Evolutionary conservation across 1,284 basidiomycete species (phyloP), one percentile per base, ranked within the genome.

Genomic region (Hemileia vastatrix): DNA sequence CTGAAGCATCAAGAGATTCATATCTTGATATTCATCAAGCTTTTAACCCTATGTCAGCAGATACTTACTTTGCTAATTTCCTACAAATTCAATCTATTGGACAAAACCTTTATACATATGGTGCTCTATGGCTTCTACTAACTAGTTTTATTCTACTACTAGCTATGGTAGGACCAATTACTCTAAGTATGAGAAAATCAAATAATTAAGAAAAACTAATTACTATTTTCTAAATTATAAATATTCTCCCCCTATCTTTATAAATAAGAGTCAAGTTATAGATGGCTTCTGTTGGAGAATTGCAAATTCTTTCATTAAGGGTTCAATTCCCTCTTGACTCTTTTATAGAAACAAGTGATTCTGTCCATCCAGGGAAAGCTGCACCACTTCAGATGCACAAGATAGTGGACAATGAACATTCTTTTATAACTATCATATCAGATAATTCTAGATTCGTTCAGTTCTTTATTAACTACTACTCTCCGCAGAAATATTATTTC

Each of bases 401-500:
- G 68, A 73, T 64, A 66, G 68, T 54, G 54, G 67, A 58, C 70
- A 64, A 59, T 75, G 66, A 65, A 74, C 66, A 69, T 71, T 58
- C 67, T 67, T 69, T 71, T 71, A 68, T 62, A 74, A 66, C 63
- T 75, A 59, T 76, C 72, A 59, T 67, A 66, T 76, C 68, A 64
- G 75, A 66, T 66, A 73, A 68, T 71, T 57, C 36, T 33, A 43
- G 24, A 33, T 21, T 44, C 24, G 24, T 33, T 55, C 23, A 32
- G 36, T 55, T 43, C 36, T 33, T 55, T 72, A 62, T 64, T 73
- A 69, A 67, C 70, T 62, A 72, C 71, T 66, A 72, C 68, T 66
- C 71, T 67, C 54, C 67, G 72, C 71, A 67, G 73, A 68, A 71
- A 68, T 65, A 72, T 74, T 60, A 67, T 71, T 65, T 72, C 67